These are phyloP conservation scores for Candida easanensis DNA, from an alignment of 805 yeast species.

Conservation along the genomic window DNA sequence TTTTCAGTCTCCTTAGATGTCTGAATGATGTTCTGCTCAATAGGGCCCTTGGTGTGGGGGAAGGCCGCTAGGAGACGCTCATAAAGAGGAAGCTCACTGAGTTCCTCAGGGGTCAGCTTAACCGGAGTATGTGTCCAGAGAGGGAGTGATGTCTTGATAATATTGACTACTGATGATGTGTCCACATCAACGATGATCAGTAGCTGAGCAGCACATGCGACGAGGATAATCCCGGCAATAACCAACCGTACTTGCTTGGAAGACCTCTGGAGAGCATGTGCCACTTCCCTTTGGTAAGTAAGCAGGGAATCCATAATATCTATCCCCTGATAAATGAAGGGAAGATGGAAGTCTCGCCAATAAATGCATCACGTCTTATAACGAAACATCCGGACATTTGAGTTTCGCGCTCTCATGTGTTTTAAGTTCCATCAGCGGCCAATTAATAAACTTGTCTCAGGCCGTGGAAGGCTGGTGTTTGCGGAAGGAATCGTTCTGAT, in stretches of 20 bases:
- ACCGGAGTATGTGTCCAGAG: not conserved
- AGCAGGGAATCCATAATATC: no score
- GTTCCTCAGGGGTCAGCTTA: not conserved
- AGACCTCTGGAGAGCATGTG: not conserved
- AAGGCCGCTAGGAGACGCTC: constrained; percentile 14
- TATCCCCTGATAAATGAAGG: no score
- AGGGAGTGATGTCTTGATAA: not conserved
- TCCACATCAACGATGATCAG: not conserved
- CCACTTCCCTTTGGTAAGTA: no score
- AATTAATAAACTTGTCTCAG: no score
- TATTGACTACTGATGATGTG: not conserved
- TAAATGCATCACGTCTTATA: no score
- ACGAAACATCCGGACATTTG: no score
- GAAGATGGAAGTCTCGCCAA: no score
- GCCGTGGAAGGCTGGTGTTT: no score
- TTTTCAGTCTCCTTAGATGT: constrained; percentile 44
- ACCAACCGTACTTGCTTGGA: not conserved
- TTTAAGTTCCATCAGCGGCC: no score
- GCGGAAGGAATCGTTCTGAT: no score
- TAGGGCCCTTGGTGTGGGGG: constrained; percentile 14
- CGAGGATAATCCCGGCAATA: not conserved
- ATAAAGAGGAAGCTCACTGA: constrained; percentile 11
- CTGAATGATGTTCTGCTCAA: constrained; percentile 23
- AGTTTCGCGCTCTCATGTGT: no score
- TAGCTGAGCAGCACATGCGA: not conserved